Conservation (phyloP, 2,329 filamentous ascomycete species). For the Colletotrichum lentis region DNA sequence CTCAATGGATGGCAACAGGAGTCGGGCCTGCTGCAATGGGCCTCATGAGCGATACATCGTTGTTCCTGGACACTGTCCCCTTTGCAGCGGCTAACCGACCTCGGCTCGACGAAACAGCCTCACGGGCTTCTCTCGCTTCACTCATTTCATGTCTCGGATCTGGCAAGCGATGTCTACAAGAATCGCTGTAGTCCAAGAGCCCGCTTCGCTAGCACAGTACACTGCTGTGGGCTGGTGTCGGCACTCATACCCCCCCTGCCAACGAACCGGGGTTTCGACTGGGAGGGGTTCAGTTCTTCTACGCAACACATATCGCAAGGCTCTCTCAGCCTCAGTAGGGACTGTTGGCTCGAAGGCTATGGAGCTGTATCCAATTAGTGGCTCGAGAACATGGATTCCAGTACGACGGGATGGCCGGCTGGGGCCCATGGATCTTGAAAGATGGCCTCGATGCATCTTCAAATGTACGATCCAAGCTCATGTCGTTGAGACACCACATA, state of each 20-base stretch:
- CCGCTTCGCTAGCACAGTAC: background rate
- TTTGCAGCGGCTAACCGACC: slow-evolving; percentile 49
- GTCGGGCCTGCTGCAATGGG: slow-evolving; percentile 66
- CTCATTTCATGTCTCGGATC: no score
- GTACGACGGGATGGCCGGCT: background rate
- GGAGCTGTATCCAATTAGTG: background rate
- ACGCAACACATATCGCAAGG: background rate
- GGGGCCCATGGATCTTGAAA: background rate
- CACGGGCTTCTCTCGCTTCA: background rate
- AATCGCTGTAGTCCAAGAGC: background rate
- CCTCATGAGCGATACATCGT: slow-evolving; percentile 81
- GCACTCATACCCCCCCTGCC: background rate
- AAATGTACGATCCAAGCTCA: background rate
- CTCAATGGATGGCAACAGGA: slow-evolving; percentile 70
- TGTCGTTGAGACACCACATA: background rate
- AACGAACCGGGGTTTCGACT: background rate
- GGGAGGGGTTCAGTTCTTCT: background rate
- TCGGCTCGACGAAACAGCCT: background rate
- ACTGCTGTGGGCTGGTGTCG: background rate
- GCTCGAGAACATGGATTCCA: background rate
- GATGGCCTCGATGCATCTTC: background rate
- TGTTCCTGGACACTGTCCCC: slow-evolving; percentile 66
- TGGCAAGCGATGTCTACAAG: background rate
- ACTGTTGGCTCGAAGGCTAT: background rate
- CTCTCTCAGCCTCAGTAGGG: background rate